Base-by-base conservation (phyloP, 2,329 filamentous ascomycete species). In the Monosporascus cannonballus region DNA sequence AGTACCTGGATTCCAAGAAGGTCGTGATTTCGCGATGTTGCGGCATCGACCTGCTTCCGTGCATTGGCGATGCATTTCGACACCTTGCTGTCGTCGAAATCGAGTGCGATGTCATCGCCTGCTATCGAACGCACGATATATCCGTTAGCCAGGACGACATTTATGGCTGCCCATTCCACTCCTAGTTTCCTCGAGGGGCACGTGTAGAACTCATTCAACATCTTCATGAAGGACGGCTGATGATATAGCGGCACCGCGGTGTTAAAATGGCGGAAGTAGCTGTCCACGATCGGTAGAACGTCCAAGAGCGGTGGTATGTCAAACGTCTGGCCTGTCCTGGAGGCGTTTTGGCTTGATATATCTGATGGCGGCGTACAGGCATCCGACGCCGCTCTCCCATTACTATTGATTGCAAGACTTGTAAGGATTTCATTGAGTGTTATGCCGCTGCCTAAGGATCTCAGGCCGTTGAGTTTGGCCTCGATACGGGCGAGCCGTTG, bases 1-100 rank as follows among this genome's bases (percentile, higher is more conserved):
- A 75, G 50, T 1, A 71, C 69, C 51, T 74, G 72, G 4, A 74
- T 55, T 1, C 71, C 71, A 0, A 73, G 57, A 0, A 71, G 56
- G 14, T 73, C 37, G 37, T 39, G 37, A 11, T 39, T 39, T 11
- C 37, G 37, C 17, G 37, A 17, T 17, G 17, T 11, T 9, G 37
- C 37, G 6, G 37, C 37, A 1, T 71, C 68, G 0, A 75, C 64
- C 4, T 69, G 66, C 2, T 63, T 64, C 52, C 73, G 71, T 0
- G 68, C 71, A 34, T 71, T 73, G 6, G 65, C 59, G n/a, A 75
- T 56, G 41, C 67, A 73, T 6, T 62, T 50, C 42, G 59, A 54
- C 1, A 66, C 55, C 34, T 59, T 62, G 17, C 22, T 38, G 47
- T 61, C 57, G 18, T 56, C 51, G 30, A 63, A 61, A 18, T 50